Evolutionary conservation across 2,329 filamentous ascomycete genomes (phyloP).

Genomic region (Trichoderma gracile): DNA sequence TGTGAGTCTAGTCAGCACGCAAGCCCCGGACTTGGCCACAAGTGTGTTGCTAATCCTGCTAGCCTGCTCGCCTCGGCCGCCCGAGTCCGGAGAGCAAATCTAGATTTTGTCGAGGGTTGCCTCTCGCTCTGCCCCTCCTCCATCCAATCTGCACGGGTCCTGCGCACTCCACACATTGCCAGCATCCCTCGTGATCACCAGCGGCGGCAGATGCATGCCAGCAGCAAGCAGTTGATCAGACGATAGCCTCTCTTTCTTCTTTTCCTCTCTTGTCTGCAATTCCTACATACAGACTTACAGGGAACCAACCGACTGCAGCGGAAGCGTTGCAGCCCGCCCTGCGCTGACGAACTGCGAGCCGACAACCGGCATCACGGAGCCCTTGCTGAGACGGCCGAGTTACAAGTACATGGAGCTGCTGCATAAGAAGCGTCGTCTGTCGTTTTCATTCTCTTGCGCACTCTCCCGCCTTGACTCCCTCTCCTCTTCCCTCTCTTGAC

Average conservation of each 20-base stretch:
- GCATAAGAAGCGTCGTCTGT: conserved; percentile 12
- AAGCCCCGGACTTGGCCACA: too few species aligned
- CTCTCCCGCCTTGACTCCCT: background rate
- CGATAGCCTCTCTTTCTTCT: too few species aligned
- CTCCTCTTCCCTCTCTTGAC: background rate
- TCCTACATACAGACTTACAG: too few species aligned
- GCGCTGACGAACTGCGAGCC: conserved; percentile 9
- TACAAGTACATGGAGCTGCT: conserved; percentile 14
- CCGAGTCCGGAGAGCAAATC: conserved; percentile 24
- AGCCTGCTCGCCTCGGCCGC: conserved; percentile 9
- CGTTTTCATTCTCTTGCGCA: background rate
- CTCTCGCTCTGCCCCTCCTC: conserved; percentile 16
- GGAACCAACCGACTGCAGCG: too few species aligned
- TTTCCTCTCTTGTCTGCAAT: too few species aligned
- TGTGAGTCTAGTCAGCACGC: background rate
- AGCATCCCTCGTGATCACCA: conserved; percentile 22
- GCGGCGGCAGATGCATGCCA: background rate
- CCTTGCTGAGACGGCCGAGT: conserved; percentile 12
- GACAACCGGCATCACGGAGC: conserved; percentile 21
- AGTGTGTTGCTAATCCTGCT: background rate
- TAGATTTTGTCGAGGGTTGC: conserved; percentile 17
- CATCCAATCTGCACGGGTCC: conserved; percentile 13
- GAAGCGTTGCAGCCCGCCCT: conserved; percentile 11
- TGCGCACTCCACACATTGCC: conserved; percentile 20
- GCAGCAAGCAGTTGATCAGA: background rate